A percentile compares a stretch with the other conserved stretches of the same genome.
Conservation (phyloP, 179 eudicot species). For the Silene noctiflora region DNA sequence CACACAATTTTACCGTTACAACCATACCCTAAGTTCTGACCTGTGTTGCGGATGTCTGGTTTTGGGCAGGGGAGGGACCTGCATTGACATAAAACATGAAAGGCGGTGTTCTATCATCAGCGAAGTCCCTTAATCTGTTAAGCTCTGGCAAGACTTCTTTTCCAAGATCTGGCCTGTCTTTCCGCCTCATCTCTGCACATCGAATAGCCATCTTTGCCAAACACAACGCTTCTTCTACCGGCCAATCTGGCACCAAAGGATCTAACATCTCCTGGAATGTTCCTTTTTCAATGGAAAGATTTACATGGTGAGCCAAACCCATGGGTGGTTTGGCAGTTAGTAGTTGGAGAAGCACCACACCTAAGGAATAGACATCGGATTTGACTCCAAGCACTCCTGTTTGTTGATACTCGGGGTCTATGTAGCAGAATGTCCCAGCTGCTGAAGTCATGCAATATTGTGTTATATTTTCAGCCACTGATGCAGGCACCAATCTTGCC, state of each 20-base stretch:
- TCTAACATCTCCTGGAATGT: constrained; percentile 32
- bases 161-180: constrained; percentile 47
- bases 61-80: constrained; percentile 20
- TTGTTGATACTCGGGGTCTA: constrained; percentile 49
- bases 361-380: constrained; percentile 45
- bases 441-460: constrained; percentile 43
- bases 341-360: constrained; percentile 41
- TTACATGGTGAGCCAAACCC: constrained; percentile 38
- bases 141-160: constrained; percentile 40
- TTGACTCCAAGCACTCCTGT: constrained; percentile 50
- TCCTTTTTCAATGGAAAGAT: constrained; percentile 25
- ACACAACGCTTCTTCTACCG: constrained; percentile 39
- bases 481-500: constrained; percentile 46
- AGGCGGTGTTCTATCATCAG: constrained; percentile 35
- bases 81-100: constrained; percentile 28
- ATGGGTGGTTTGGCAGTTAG: constrained; percentile 42
- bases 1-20: not conserved
- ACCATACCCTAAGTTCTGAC: constrained; percentile 20
- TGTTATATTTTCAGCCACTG: constrained; percentile 40
- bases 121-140: constrained; percentile 35
- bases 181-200: constrained; percentile 48
- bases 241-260: constrained; percentile 43
- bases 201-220: constrained; percentile 43
- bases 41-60: constrained; percentile 33
- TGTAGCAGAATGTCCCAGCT: constrained; percentile 46